These are phyloP conservation scores for Phaffia tasmanica DNA, from an alignment of 768 basidiomycete genomes.

Conservation along the genomic window DNA sequence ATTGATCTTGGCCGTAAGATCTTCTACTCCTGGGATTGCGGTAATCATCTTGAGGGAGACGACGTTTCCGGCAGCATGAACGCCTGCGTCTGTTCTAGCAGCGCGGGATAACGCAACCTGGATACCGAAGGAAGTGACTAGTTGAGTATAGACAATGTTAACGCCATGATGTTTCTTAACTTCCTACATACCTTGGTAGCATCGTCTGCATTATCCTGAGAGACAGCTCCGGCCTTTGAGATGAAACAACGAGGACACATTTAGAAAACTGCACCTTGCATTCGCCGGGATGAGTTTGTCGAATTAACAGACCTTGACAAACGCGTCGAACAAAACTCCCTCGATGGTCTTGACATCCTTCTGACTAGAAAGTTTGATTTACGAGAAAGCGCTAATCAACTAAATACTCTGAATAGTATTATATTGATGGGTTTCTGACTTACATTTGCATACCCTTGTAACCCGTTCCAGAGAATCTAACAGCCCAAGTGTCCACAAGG, in stretches of 20 bases:
- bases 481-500: constrained; percentile 5
- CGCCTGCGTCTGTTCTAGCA: constrained; percentile 92
- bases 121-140: neutral
- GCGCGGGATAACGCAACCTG: constrained; percentile 77
- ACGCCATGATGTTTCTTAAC: neutral
- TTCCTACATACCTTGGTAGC: constrained; percentile 57
- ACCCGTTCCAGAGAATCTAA: constrained; percentile 55
- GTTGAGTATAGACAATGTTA: neutral
- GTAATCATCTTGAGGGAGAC: constrained; percentile 78
- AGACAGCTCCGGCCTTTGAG: constrained; percentile 68
- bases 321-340: constrained; percentile 71
- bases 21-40: constrained; percentile 55
- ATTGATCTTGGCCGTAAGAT: constrained; percentile 67
- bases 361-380: constrained; percentile 48
- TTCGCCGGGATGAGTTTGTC: neutral
- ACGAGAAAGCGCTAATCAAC: constrained; percentile 17
- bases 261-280: too few relatives aligned
- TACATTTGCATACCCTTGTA: constrained; percentile 96
- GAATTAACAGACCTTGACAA: constrained; percentile 48
- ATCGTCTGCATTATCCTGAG: constrained; percentile 82
- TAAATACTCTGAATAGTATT: neutral
- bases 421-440: constrained; percentile 36
- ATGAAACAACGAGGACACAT: neutral
- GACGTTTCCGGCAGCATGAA: constrained; percentile 90
- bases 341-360: constrained; percentile 71